Evolutionary conservation across 352 stramenopile species (phyloP), one percentile per base, ranked within the genome.

Genomic region (Globisporangium nagaii): DNA sequence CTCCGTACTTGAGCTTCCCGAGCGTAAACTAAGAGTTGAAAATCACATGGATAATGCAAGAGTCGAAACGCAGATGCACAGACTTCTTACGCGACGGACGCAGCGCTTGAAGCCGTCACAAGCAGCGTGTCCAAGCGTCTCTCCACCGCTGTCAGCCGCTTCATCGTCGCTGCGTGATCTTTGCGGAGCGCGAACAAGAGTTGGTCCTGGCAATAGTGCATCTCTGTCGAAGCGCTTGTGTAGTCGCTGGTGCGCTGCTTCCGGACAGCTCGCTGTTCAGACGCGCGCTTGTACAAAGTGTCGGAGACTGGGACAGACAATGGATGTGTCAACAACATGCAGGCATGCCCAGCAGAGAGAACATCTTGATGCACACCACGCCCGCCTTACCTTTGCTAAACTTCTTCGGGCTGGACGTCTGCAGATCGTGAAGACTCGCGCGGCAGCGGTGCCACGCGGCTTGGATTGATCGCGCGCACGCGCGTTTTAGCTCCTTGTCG

Each of bases 391-490:
- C 28, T 47, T 65, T 68, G 43, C 24, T 37, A 44, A 70, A 52
- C 25, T 37, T 37, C 39, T 24, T 41, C 17, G 39, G 32, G 27
- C 51, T 44, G 2, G 45, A 43, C 15, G 3, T 27, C 12, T 54
- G 40, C 1, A 49, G 34, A 11, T 20, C 32, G 15, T 37, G 27
- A 1, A 37, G 51, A 32, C 30, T 42, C 3, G 56, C 42, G 31
- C 54, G 32, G 25, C 65, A 79, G 42, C 60, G 61, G 12, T 61
- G 62, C 81, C 81, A 92, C 0, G 69, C 56, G 6, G 63, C 65
- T 44, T 92, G 81, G 42, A 92, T 92, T 6, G 76, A 78, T n/a
- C 58, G 58, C 13, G 77, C 73, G 20, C 77, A 84, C 1, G 77
- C 60, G 32, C 71, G 48, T 28, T 77, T 72, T 3, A 89, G 62